Percentiles rank a stretch among this genome's conserved stretches.
phyloP scores from a whole-genome alignment of 2,329 filamentous ascomycete genomes.

The Cordyceps cicadae region DNA sequence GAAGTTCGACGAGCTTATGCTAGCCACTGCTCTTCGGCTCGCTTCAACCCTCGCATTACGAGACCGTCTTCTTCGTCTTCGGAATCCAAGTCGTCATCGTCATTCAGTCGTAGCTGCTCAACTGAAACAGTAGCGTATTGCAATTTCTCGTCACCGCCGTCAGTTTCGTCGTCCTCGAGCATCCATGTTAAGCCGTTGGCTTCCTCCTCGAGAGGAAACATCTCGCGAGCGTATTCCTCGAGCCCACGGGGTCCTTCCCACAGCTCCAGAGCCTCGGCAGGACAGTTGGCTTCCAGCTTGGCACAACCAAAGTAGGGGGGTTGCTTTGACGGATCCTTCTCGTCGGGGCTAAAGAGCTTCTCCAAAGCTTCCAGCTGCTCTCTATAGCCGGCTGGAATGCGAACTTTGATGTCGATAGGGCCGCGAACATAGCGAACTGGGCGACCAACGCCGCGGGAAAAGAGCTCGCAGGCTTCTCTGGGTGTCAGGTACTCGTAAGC shows the following conservation, averaged over 20 bases:
- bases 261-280: slow-evolving; percentile 66
- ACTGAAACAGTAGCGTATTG: slow-evolving; percentile 28
- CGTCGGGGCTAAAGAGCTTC: slow-evolving; percentile 46
- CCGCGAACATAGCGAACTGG: slow-evolving; percentile 71
- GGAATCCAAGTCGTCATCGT: slow-evolving; percentile 35
- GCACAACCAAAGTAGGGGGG: slow-evolving; percentile 56
- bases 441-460: slow-evolving; percentile 68
- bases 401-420: slow-evolving; percentile 75
- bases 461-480: slow-evolving; percentile 69
- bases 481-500: slow-evolving; percentile 88
- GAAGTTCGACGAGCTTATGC: slow-evolving; percentile 23
- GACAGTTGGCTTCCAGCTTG: slow-evolving; percentile 54
- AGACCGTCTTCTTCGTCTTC: slow-evolving; percentile 50
- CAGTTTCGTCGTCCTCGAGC: slow-evolving; percentile 47
- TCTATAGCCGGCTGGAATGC: slow-evolving; percentile 79
- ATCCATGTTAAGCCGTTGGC: slow-evolving; percentile 95
- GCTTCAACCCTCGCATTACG: slow-evolving; percentile 47
- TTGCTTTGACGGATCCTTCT: slow-evolving; percentile 45
- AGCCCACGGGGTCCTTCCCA: slow-evolving; percentile 89
- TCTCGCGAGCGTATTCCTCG: slow-evolving; percentile 90
- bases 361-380: slow-evolving; percentile 70
- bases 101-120: slow-evolving; percentile 33
- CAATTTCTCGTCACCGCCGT: slow-evolving; percentile 28
- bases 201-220: slow-evolving; percentile 89
- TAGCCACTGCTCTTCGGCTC: slow-evolving; percentile 53